phyloP scores from a whole-genome alignment of 371 early-diverging fungal genomes.

The Chytridiales sp. region DNA sequence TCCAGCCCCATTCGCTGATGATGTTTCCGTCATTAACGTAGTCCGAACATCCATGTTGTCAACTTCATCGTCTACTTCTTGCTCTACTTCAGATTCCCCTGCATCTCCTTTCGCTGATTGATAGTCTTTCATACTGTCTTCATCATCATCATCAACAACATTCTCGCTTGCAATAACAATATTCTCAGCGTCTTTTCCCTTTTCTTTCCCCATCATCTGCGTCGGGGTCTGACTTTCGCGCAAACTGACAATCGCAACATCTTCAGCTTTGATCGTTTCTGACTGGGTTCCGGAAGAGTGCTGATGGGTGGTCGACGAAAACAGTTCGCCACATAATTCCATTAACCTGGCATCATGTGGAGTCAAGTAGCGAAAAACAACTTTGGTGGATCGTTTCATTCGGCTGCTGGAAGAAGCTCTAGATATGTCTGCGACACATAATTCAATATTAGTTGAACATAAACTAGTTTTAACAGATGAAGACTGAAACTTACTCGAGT shows the following conservation, averaged over 20 bases:
- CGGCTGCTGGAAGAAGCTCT: neutral
- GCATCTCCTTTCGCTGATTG: too few species aligned
- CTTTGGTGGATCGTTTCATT: neutral
- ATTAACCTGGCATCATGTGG: neutral
- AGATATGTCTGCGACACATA: too few species aligned
- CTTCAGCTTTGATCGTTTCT: neutral
- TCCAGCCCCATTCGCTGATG: neutral
- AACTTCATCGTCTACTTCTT: too few species aligned
- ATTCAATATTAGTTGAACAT: neutral
- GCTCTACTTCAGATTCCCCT: too few species aligned
- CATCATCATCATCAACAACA: too few species aligned
- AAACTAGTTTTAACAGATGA: neutral
- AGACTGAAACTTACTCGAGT: conserved; percentile 1
- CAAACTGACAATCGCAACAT: too few species aligned
- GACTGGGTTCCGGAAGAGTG: too few species aligned
- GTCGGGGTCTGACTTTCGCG: too few species aligned
- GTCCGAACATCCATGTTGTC: neutral
- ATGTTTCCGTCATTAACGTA: neutral
- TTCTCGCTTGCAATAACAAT: too few species aligned
- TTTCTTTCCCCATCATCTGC: too few species aligned
- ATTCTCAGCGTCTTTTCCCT: too few species aligned
- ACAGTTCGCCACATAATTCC: conserved; percentile 3
- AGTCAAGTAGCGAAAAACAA: conserved; percentile 1
- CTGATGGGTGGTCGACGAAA: neutral
- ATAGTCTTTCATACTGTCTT: too few species aligned